Evolutionary conservation across 805 yeast species (phyloP).

Genomic region (Candida orba): DNA sequence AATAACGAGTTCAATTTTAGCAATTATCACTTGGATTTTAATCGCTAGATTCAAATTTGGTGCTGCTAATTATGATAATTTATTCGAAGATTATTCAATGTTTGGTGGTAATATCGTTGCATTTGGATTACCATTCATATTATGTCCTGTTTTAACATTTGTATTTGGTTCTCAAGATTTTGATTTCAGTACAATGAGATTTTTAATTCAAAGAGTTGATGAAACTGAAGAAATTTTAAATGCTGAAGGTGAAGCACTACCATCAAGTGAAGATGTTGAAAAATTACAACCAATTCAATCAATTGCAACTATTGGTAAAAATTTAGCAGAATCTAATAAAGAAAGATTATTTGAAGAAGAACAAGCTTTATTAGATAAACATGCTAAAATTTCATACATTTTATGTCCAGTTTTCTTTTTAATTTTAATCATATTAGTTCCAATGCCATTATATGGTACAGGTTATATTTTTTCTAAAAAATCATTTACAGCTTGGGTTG

Average conservation of each 20-base stretch:
- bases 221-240: conserved; percentile 57
- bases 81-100: conserved; percentile 89
- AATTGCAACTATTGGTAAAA: conserved; percentile 25
- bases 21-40: conserved; percentile 64
- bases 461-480: conserved; percentile 64
- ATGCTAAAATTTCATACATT: conserved; percentile 54
- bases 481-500: conserved; percentile 88
- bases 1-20: conserved; percentile 64
- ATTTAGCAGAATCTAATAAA: conserved; percentile 19
- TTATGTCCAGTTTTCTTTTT: conserved; percentile 57
- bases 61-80: conserved; percentile 38
- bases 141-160: conserved; percentile 59
- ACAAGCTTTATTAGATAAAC: conserved; percentile 40
- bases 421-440: conserved; percentile 70
- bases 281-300: conserved; percentile 26
- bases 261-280: conserved; percentile 9
- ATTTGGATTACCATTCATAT: conserved; percentile 59
- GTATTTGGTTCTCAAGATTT: conserved; percentile 68
- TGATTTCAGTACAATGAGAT: conserved; percentile 59
- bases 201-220: conserved; percentile 53
- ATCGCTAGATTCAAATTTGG: conserved; percentile 39
- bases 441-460: conserved; percentile 91
- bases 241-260: conserved; percentile 29
- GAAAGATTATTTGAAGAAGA: conserved; percentile 39
- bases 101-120: conserved; percentile 84